A percentile compares a stretch with the other conserved stretches of the same genome.
Conservation (phyloP, 23 red algal species). For the Pyropia haitanensis region DNA sequence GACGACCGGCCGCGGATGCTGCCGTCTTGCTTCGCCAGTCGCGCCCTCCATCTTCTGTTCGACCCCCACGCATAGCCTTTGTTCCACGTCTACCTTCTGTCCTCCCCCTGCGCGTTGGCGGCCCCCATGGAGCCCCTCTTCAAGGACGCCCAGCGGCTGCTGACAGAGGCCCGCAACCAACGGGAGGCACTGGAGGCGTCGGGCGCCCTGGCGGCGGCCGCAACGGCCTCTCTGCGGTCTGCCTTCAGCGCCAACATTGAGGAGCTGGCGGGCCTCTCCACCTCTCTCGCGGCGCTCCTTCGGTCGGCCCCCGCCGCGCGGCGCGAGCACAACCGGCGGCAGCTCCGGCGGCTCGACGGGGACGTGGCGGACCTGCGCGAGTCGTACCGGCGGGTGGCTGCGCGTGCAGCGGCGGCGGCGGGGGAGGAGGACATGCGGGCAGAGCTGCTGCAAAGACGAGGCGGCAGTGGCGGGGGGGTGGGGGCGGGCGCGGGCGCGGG, state of each 20-base stretch:
- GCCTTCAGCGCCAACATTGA: conserved; percentile 20
- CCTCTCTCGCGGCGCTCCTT: conserved; percentile 2
- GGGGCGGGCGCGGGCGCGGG: neutral
- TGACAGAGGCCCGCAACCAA: conserved; percentile 29
- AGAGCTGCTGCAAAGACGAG: conserved; percentile 35
- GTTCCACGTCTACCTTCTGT: no score
- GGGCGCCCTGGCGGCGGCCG: conserved; percentile 9
- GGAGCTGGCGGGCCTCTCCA: neutral
- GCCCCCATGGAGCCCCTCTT: conserved; percentile 16
- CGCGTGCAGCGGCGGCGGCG: conserved; percentile 8
- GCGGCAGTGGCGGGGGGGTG: neutral
- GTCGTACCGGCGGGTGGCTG: conserved; percentile 10
- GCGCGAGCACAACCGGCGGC: conserved; percentile 9
- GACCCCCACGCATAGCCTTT: no score
- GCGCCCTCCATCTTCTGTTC: no score
- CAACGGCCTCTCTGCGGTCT: conserved; percentile 9
- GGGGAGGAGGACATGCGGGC: conserved; percentile 12
- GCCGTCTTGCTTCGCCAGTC: no score
- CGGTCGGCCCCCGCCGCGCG: conserved; percentile 8
- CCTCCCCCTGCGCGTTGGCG: neutral
- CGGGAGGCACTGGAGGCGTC: conserved; percentile 38
- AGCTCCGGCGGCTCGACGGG: conserved; percentile 20
- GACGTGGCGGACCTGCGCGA: conserved; percentile 29
- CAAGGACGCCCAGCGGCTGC: conserved; percentile 13
- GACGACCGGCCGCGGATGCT: no score